Conservation (phyloP, 2,329 filamentous ascomycete genomes). For the Clarireedia monteithiana region DNA sequence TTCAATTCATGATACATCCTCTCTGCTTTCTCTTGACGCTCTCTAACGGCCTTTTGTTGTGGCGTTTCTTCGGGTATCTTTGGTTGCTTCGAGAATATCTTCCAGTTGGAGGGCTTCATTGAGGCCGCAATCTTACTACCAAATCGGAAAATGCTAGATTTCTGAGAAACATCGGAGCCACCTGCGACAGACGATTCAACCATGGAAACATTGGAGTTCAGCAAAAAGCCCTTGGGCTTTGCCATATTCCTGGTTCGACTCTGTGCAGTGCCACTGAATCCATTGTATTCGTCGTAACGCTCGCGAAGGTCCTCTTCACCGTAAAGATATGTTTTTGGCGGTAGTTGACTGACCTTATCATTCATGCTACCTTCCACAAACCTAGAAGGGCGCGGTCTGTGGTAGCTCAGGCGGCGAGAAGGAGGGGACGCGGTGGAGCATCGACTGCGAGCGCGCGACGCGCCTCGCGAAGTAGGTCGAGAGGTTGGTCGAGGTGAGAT, state of each 20-base stretch:
- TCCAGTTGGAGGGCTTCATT: constrained; percentile 47
- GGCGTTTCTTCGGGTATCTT: constrained; percentile 34
- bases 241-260: constrained; percentile 13
- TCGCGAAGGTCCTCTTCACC: constrained; percentile 18
- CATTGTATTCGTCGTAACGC: constrained; percentile 10
- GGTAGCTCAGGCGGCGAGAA: constrained; percentile 20
- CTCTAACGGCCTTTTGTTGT: constrained; percentile 35
- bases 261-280: background rate
- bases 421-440: constrained; percentile 20
- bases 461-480: background rate
- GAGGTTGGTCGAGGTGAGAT: constrained; percentile 1
- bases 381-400: constrained; percentile 50
- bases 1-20: constrained; percentile 47
- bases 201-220: constrained; percentile 12
- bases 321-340: constrained; percentile 32
- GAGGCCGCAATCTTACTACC: constrained; percentile 45
- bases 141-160: constrained; percentile 45
- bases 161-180: constrained; percentile 28
- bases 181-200: constrained; percentile 19
- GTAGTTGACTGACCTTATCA: constrained; percentile 64
- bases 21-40: constrained; percentile 39
- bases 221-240: constrained; percentile 11
- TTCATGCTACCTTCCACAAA: constrained; percentile 81
- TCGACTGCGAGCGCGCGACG: constrained; percentile 20
- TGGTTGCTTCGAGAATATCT: constrained; percentile 25